These are phyloP conservation scores for Wickerhamiella parazyma DNA, from an alignment of 805 yeast species.

Conservation along the genomic window DNA sequence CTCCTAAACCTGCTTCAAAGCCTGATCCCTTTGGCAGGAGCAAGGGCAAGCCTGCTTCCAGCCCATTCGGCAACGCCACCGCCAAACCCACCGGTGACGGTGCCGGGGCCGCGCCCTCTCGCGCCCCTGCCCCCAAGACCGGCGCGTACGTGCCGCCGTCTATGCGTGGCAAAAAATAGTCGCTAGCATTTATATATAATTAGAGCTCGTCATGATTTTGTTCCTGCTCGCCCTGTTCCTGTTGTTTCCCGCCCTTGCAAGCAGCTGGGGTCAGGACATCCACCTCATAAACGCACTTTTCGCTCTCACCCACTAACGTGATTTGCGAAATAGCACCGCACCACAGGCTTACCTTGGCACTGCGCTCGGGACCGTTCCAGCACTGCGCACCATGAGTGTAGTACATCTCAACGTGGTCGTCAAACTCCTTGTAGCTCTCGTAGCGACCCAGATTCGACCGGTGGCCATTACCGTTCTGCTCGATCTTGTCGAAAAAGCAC, in stretches of 20 bases:
- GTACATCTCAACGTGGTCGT: constrained; percentile 32
- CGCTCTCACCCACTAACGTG: constrained; percentile 69
- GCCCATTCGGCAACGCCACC: constrained; percentile 9
- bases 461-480: constrained; percentile 41
- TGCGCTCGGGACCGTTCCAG: constrained; percentile 88
- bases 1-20: not conserved
- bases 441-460: constrained; percentile 38
- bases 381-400: constrained; percentile 63
- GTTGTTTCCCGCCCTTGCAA: constrained; percentile 12
- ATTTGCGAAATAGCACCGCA: constrained; percentile 53
- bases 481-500: constrained; percentile 42
- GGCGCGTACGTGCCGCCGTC: not conserved
- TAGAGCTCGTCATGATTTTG: not conserved
- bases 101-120: not conserved
- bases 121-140: not conserved
- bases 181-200: not conserved
- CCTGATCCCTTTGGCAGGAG: not conserved
- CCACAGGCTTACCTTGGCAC: constrained; percentile 45
- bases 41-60: not conserved
- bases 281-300: constrained; percentile 67
- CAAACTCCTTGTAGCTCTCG: constrained; percentile 17
- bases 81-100: constrained; percentile 5
- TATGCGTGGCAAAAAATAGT: not conserved
- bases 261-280: constrained; percentile 17
- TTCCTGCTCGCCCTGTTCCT: not conserved